Evolutionary conservation across 148 eudicot genomes (phyloP), one percentile per base, ranked within the genome.

Genomic region (Hydrangea macrophylla): DNA sequence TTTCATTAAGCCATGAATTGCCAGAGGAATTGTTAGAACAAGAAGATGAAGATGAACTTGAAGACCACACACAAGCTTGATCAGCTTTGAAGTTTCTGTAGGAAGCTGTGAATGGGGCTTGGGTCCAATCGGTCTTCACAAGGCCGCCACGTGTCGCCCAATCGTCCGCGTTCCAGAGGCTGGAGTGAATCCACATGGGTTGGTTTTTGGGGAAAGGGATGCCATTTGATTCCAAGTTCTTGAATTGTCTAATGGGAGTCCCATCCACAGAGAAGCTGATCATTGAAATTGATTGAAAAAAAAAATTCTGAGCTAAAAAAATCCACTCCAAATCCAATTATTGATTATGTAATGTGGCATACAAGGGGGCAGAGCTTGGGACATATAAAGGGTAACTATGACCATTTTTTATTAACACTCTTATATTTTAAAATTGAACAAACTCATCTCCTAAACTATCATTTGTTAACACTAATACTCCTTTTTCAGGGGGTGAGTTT

Each of bases 131-230:
- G 1, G 68, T 64, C 37, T 64, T 64, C 26, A 64, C 37, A 28
- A 64, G 68, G 12, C 68, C 68, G 26, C 68, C 68, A 9, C 68
- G 50, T 17, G 68, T 62, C 3, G 66, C 66, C 66, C 66, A 62
- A 30, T 62, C 51, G 42, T 62, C 66, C 0, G 51, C 66, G 32
- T 64, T 54, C 55, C 56, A 64, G 25, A 64, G 50, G 10, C 68
- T 64, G 31, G 68, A 64, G 30, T 64, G 48, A 9, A 64, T 64
- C 56, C 56, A 64, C 68, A 64, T 64, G 25, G 68, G 53, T 64
- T 64, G 68, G 23, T 53, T 17, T 3, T 64, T 45, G 17, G 68
- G 68, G 15, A 25, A 64, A 26, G 55, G 13, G 24, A 64, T 23
- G 4, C 50, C 50, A 44, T 45, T 28, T 44, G 55, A 12, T 64